Evolutionary conservation across 768 basidiomycete genomes (phyloP), one percentile per base, ranked within the genome.

Genomic region (Rhodotorula taiwanensis): DNA sequence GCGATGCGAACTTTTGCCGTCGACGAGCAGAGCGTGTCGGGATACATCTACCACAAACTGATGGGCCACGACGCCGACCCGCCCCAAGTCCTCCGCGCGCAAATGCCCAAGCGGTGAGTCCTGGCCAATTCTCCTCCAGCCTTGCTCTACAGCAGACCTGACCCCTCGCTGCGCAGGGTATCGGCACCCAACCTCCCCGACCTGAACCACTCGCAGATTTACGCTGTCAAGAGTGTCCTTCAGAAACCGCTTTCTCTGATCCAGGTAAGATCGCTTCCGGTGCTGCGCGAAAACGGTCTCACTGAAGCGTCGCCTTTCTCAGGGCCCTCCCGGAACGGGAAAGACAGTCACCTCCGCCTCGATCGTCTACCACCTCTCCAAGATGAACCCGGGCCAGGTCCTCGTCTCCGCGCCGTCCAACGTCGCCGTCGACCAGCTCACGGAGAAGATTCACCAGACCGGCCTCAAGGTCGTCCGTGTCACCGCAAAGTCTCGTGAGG

Each of bases 1-100:
- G 94, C 95, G 1, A 98, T 99, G 94, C 98, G 97, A 82, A 98
- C 93, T 1, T 99, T 99, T 74, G 95, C 95, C 13, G 88, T 99
- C 23, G 95, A 99, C 71, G 95, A 99, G 77, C 95, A 97, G 81
- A 95, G 92, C 75, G 95, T 99, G 71, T 93, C 89, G 74, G 95
- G 94, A 16, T 99, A 97, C 70, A 99, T 99, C 64, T 99, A 99
- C 75, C 95, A 98, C 77, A 99, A 98, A 77, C 83, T 99, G 48
- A 85, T 99, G 54, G 95, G 94, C 1, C 95, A 99, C 72, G 95
- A 99, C 72, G 83, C 70, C 20, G 62, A 95, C 15, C 93, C 97
- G 74, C 94, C 95, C 13, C 93, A 97, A 76, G 83, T 86, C 10
- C 60, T 80, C 31, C 72, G 79, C 39, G 79, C 88, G 2, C 88